These are phyloP conservation scores for Hypholoma fasciculare DNA, from an alignment of 768 basidiomycete species.

Conservation along the genomic window DNA sequence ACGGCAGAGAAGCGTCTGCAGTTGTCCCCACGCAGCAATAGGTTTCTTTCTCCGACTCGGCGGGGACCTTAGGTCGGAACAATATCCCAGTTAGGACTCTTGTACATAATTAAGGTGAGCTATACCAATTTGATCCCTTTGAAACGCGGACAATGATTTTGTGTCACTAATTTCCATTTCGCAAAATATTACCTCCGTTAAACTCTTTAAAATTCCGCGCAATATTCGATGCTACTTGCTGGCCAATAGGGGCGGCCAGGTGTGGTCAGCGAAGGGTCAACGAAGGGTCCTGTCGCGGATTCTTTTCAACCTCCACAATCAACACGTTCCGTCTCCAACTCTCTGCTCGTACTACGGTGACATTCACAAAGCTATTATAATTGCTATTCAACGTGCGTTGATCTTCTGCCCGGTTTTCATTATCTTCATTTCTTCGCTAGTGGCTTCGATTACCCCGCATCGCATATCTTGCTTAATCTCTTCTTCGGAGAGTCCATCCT, in stretches of 20 bases:
- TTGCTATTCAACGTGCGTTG: background rate
- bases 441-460: too few relatives aligned
- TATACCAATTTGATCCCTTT: constrained; percentile 35
- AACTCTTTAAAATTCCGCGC: constrained; percentile 27
- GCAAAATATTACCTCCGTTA: constrained; percentile 24
- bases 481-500: too few relatives aligned
- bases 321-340: background rate
- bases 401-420: background rate
- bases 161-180: constrained; percentile 8
- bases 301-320: background rate
- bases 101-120: constrained; percentile 22
- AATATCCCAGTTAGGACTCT: constrained; percentile 21
- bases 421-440: too few relatives aligned
- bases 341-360: background rate
- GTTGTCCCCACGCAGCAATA: constrained; percentile 10
- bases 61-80: constrained; percentile 33
- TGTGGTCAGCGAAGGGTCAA: constrained; percentile 10
- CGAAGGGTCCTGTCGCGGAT: background rate
- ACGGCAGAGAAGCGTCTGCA: constrained; percentile 12
- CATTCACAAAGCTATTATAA: background rate
- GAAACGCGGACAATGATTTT: constrained; percentile 39
- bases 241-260: constrained; percentile 10
- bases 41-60: constrained; percentile 15
- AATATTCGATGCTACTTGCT: constrained; percentile 6
- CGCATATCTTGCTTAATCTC: too few relatives aligned